These are phyloP conservation scores for Aureobasidium leucospermi DNA, from an alignment of 2,329 filamentous ascomycete genomes.

Conservation along the genomic window DNA sequence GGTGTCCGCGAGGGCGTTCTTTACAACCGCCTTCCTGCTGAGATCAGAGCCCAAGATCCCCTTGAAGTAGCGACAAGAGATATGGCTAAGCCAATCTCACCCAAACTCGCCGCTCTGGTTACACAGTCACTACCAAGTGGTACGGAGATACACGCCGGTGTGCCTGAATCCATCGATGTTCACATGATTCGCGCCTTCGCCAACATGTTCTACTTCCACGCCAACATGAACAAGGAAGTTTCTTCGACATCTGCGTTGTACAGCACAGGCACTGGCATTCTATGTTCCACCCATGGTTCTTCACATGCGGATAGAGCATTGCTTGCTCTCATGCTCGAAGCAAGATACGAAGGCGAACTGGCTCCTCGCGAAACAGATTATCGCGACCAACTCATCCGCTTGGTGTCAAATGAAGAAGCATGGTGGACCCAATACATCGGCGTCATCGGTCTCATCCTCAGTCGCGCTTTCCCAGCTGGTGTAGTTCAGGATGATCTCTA, in stretches of 20 bases:
- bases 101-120: slow-evolving; percentile 40
- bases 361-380: slow-evolving; percentile 32
- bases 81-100: slow-evolving; percentile 31
- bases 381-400: neutral
- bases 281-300: slow-evolving; percentile 60
- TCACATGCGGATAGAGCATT: slow-evolving; percentile 62
- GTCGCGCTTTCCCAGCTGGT: slow-evolving; percentile 52
- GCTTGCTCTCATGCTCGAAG: slow-evolving; percentile 60
- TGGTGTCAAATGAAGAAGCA: slow-evolving; percentile 7
- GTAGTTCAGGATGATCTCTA: slow-evolving; percentile 8
- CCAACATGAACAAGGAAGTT: slow-evolving; percentile 40
- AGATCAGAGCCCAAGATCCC: slow-evolving; percentile 56
- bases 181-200: slow-evolving; percentile 45
- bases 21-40: slow-evolving; percentile 56
- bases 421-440: slow-evolving; percentile 59
- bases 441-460: slow-evolving; percentile 47
- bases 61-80: slow-evolving; percentile 51
- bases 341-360: slow-evolving; percentile 57
- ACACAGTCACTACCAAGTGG: slow-evolving; percentile 33
- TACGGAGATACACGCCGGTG: neutral
- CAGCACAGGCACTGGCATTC: slow-evolving; percentile 56
- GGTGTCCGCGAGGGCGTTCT: slow-evolving; percentile 74
- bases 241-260: slow-evolving; percentile 61
- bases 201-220: slow-evolving; percentile 45
- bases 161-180: slow-evolving; percentile 23